These are phyloP conservation scores for Pinus tabuliformis DNA, from an alignment of 75 land plant genomes.

Conservation along the genomic window DNA sequence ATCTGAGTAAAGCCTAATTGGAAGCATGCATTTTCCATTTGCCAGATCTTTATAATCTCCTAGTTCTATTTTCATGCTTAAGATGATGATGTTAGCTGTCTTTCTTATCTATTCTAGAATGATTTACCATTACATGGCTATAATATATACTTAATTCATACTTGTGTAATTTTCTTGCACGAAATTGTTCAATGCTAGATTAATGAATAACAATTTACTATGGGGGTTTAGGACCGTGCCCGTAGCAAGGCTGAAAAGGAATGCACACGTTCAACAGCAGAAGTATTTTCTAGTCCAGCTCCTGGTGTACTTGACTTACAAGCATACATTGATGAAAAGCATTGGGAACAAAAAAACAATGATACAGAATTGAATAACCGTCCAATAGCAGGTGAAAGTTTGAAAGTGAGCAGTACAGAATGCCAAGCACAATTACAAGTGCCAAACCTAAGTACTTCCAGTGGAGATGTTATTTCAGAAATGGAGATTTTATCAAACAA, in stretches of 20 bases:
- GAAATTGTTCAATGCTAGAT: not conserved
- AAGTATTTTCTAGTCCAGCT: constrained; percentile 45
- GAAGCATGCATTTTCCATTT: too few relatives aligned
- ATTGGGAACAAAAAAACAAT: not conserved
- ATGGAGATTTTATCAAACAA: constrained; percentile 29
- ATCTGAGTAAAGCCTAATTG: too few relatives aligned
- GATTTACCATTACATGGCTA: not conserved
- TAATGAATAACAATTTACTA: not conserved
- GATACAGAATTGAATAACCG: not conserved
- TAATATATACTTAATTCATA: not conserved
- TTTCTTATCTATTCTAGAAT: too few relatives aligned
- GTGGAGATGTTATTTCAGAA: constrained; percentile 9
- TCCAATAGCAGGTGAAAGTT: not conserved
- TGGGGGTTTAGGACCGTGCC: constrained; percentile 28
- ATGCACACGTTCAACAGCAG: constrained; percentile 15
- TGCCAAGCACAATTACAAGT: constrained; percentile 3
- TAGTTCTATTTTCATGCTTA: too few relatives aligned
- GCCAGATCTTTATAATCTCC: too few relatives aligned
- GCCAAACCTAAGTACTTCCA: not conserved
- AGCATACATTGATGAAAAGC: constrained; percentile 33
- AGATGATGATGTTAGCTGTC: too few relatives aligned
- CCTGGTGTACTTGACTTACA: constrained; percentile 41
- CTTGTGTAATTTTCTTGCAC: not conserved
- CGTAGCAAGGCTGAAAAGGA: constrained; percentile 17
- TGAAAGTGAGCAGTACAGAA: not conserved